Percentiles rank a stretch among this genome's conserved stretches.
Conservation (phyloP, 306 rosid genomes). For the Luffa acutangula region DNA sequence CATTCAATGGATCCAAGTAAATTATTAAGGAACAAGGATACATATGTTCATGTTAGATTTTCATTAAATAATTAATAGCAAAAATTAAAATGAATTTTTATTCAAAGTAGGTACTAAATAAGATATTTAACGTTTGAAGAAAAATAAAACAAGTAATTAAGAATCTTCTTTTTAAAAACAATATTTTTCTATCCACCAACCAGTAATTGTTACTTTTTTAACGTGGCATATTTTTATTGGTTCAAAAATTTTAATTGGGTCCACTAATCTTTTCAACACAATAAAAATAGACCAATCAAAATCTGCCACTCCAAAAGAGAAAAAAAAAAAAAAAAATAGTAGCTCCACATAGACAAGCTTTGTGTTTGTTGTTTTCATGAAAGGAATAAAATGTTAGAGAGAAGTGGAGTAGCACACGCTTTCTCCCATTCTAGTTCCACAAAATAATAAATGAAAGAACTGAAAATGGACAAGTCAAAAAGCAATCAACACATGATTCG, state of each 20-base stretch:
- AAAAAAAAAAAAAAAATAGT: too few species aligned
- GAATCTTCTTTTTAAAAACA: too few species aligned
- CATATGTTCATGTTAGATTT: neutral
- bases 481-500: neutral
- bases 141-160: too few species aligned
- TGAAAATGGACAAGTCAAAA: conserved; percentile 1
- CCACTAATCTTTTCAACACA: too few species aligned
- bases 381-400: neutral
- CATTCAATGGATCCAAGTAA: too few species aligned
- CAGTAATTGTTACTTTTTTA: neutral
- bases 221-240: neutral
- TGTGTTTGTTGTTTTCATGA: neutral
- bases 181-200: neutral
- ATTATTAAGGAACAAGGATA: too few species aligned
- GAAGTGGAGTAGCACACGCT: neutral
- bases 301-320: neutral
- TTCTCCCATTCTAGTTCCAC: neutral
- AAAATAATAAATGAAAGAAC: neutral
- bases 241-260: too few species aligned
- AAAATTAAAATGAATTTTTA: too few species aligned
- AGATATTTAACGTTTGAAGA: too few species aligned
- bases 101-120: too few species aligned
- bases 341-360: too few species aligned
- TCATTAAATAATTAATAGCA: too few species aligned
- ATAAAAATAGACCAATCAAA: neutral